Evolutionary conservation across 768 basidiomycete genomes (phyloP).

Genomic region (Mrakia gelida): DNA sequence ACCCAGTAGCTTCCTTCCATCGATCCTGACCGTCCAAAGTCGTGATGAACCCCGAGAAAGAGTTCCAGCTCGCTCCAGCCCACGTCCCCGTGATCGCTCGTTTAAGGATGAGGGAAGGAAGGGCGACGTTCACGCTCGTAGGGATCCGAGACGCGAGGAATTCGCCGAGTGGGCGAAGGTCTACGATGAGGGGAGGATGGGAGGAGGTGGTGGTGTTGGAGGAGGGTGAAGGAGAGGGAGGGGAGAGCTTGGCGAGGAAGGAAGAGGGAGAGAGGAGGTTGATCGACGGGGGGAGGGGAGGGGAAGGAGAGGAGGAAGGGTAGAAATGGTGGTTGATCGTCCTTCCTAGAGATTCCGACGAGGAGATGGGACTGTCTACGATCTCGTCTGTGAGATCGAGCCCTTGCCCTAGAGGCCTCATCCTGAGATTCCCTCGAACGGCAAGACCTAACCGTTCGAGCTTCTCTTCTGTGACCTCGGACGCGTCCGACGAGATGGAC

Average conservation of each 20-base stretch:
- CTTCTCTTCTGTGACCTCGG: background rate
- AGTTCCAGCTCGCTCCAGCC: conserved; percentile 51
- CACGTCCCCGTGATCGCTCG: conserved; percentile 55
- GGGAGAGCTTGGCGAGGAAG: conserved; percentile 43
- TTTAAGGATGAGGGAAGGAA: conserved; percentile 86
- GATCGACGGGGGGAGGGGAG: background rate
- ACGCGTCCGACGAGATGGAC: conserved; percentile 14
- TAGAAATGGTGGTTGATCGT: background rate
- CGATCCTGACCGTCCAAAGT: conserved; percentile 65
- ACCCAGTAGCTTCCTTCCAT: conserved; percentile 58
- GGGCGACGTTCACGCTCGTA: conserved; percentile 74
- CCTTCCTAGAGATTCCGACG: background rate
- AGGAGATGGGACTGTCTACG: background rate
- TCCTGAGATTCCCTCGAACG: conserved; percentile 14
- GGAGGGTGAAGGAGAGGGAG: conserved; percentile 47
- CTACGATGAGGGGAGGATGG: conserved; percentile 63
- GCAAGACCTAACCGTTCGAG: conserved; percentile 1
- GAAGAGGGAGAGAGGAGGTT: conserved; percentile 15
- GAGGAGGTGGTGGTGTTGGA: no score
- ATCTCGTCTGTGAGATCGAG: background rate
- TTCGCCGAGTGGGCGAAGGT: conserved; percentile 67
- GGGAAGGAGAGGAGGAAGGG: background rate
- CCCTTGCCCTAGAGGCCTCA: background rate
- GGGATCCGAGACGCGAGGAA: conserved; percentile 63
- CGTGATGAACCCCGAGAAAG: conserved; percentile 74